A percentile compares a stretch with the other conserved stretches of the same genome.
Evolutionary conservation across 192 early-diverging fungal genomes (phyloP).

Genomic region (Coemansia erecta): DNA sequence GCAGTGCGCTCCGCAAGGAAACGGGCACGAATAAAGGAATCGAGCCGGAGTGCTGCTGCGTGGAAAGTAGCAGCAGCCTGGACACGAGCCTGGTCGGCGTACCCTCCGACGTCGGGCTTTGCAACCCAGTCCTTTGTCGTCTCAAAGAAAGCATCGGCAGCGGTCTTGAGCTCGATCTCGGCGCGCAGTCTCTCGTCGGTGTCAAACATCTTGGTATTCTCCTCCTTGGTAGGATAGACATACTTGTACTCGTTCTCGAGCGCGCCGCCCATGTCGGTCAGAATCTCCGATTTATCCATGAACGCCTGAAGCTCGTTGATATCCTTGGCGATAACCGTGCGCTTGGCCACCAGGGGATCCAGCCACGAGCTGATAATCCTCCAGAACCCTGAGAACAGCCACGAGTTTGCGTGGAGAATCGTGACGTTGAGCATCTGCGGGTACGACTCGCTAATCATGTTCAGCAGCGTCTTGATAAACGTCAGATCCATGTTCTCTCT

Average conservation of each 20-base stretch:
- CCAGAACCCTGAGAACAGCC: conserved; percentile 85
- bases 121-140: conserved; percentile 51
- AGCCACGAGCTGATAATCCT: conserved; percentile 72
- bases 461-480: conserved; percentile 74
- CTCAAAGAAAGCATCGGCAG: conserved; percentile 20
- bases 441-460: conserved; percentile 75
- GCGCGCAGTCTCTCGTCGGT: conserved; percentile 39
- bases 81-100: conserved; percentile 18
- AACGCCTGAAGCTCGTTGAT: conserved; percentile 58
- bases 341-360: conserved; percentile 79
- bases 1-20: conserved; percentile 22
- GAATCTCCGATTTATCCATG: conserved; percentile 60
- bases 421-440: conserved; percentile 73
- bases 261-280: conserved; percentile 61
- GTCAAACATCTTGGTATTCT: conserved; percentile 57
- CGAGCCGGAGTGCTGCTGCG: conserved; percentile 42
- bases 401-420: conserved; percentile 81
- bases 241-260: conserved; percentile 58
- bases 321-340: conserved; percentile 73
- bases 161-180: conserved; percentile 11
- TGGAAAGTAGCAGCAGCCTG: conserved; percentile 23
- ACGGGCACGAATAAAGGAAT: conserved; percentile 54
- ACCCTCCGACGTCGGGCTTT: background rate
- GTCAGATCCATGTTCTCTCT: conserved; percentile 70
- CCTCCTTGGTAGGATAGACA: conserved; percentile 46